Evolutionary conservation across 768 basidiomycete species (phyloP).

Genomic region (Lactarius evosmus): DNA sequence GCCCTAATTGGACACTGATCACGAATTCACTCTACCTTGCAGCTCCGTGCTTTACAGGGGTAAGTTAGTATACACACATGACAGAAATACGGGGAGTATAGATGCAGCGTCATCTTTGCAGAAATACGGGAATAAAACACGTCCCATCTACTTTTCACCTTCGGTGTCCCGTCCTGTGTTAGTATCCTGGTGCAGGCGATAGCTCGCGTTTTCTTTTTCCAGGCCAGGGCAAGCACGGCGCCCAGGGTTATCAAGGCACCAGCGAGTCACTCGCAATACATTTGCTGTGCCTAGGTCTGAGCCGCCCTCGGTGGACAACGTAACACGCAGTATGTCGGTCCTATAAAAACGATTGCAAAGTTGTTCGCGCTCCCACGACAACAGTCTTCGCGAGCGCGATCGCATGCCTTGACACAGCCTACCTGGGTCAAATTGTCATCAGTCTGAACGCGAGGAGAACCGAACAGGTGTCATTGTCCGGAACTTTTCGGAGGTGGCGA

Average conservation of each 20-base stretch:
- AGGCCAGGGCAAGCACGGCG: not conserved
- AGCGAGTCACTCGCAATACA: not conserved
- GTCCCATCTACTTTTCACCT: not conserved
- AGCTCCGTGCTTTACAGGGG: not conserved
- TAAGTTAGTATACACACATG: not conserved
- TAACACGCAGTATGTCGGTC: not conserved
- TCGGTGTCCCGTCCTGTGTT: not conserved
- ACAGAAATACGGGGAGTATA: not conserved
- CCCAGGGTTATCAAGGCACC: not conserved
- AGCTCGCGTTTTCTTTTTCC: not conserved
- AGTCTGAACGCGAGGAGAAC: slow-evolving; percentile 2
- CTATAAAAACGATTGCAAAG: not conserved
- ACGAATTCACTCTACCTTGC: not conserved
- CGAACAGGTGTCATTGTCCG: not conserved
- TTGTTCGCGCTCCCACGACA: not conserved
- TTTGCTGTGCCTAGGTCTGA: not conserved
- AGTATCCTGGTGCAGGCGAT: not conserved
- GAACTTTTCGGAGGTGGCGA: not conserved
- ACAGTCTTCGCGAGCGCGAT: not conserved
- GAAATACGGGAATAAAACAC: not conserved
- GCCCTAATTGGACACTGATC: no score
- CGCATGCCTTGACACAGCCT: not conserved
- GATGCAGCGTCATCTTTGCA: not conserved
- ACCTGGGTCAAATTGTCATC: not conserved
- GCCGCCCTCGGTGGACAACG: not conserved